These are phyloP conservation scores for Xerocomellus intermedius DNA, from an alignment of 768 basidiomycete genomes.

Conservation along the genomic window DNA sequence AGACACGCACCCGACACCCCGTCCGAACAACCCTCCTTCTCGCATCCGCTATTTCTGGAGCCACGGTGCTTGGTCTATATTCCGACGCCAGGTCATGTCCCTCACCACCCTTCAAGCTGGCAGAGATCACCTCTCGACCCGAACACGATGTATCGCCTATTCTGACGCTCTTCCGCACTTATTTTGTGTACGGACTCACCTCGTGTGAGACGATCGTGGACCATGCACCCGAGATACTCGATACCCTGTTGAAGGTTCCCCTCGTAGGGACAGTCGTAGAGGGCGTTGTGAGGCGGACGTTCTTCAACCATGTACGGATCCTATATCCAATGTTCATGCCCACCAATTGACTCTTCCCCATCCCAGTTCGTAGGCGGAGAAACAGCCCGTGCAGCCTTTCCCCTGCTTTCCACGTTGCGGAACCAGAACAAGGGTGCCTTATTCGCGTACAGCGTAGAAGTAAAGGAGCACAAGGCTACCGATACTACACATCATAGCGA, in stretches of 20 bases:
- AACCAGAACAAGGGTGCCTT: conserved; percentile 69
- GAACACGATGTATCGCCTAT: conserved; percentile 20
- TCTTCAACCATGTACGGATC: conserved; percentile 72
- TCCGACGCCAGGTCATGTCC: conserved; percentile 28
- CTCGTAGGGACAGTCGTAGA: conserved; percentile 62
- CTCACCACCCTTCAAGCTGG: conserved; percentile 17
- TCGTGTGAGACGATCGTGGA: conserved; percentile 78
- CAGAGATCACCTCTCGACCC: not conserved
- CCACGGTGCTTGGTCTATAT: conserved; percentile 20
- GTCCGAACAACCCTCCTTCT: conserved; percentile 16
- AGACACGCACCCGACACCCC: conserved; percentile 1
- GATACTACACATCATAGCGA: conserved; percentile 13
- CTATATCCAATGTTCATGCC: not conserved
- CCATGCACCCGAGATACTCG: conserved; percentile 63
- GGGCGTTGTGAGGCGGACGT: conserved; percentile 69
- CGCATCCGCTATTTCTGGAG: conserved; percentile 18
- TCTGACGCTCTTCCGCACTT: conserved; percentile 58
- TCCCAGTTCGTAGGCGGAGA: conserved; percentile 89
- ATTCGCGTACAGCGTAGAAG: conserved; percentile 85
- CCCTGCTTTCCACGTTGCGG: conserved; percentile 62
- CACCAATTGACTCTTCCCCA: not conserved
- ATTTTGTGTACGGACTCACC: conserved; percentile 79
- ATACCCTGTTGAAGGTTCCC: conserved; percentile 48
- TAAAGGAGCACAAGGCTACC: conserved; percentile 57
- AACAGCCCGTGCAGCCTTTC: conserved; percentile 64